Percentiles rank a stretch among this genome's conserved stretches.
Evolutionary conservation across 306 rosid species (phyloP).

Genomic region (Prunus kanzakura): DNA sequence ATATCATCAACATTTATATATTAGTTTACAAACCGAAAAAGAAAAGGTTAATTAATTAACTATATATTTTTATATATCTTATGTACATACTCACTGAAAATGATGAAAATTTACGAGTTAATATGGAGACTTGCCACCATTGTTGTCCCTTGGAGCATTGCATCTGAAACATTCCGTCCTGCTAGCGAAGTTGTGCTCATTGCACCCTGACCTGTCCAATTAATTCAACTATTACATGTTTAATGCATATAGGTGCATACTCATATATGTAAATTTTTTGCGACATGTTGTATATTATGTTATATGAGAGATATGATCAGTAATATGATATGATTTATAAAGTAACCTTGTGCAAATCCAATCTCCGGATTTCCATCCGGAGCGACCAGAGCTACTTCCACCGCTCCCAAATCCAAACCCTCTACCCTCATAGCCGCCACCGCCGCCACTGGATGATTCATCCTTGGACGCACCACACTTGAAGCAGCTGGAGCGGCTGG

Average conservation of each 20-base stretch:
- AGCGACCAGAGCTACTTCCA: constrained; percentile 50
- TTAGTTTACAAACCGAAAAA: neutral
- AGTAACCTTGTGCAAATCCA: constrained; percentile 81
- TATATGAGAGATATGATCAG: neutral
- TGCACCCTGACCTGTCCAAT: constrained; percentile 66
- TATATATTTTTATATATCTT: neutral
- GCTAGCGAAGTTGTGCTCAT: constrained; percentile 85
- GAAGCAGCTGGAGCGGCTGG: constrained; percentile 90
- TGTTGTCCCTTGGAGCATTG: constrained; percentile 78
- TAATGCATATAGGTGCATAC: neutral
- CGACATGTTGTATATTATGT: neutral
- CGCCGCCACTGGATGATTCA: constrained; percentile 38
- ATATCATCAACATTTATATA: constrained; percentile 11
- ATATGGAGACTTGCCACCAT: constrained; percentile 53
- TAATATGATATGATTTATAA: neutral
- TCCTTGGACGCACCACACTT: constrained; percentile 86
- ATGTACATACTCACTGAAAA: constrained; percentile 6
- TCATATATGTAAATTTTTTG: neutral
- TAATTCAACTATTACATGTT: neutral
- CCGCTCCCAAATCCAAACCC: constrained; percentile 32
- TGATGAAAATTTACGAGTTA: constrained; percentile 28
- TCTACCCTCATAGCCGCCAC: constrained; percentile 41
- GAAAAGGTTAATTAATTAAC: neutral
- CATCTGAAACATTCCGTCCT: constrained; percentile 82
- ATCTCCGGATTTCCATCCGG: constrained; percentile 91